Conservation (phyloP, 1,284 basidiomycete species). For the Serendipita sp. region DNA sequence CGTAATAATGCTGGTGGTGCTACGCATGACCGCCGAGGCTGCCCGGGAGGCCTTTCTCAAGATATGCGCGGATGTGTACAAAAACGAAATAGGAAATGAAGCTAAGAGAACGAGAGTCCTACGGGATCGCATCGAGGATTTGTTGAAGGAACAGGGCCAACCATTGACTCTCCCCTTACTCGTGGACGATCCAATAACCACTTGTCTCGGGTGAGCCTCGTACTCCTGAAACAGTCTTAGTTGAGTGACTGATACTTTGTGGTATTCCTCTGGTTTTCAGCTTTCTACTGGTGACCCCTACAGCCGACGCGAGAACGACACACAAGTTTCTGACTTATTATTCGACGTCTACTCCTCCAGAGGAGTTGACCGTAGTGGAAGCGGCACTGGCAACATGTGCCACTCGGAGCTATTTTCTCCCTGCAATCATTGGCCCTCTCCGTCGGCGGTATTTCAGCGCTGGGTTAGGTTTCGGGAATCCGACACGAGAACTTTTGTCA, state of each 20-base stretch:
- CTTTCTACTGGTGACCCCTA: too few species aligned
- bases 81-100: too few species aligned
- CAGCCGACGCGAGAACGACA: too few species aligned
- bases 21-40: neutral
- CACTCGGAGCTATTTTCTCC: neutral
- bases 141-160: neutral
- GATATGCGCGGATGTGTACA: neutral
- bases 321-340: too few species aligned
- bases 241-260: too few species aligned
- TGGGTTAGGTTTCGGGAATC: neutral
- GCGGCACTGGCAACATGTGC: neutral
- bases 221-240: too few species aligned
- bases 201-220: too few species aligned
- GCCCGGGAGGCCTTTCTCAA: neutral
- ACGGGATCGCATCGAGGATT: neutral
- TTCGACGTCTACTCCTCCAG: neutral
- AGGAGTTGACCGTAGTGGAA: neutral
- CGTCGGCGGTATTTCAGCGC: neutral
- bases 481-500: neutral
- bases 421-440: neutral
- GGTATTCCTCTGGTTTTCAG: too few species aligned
- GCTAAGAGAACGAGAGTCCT: neutral
- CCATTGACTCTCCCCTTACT: neutral
- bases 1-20: neutral
- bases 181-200: too few species aligned